A percentile compares a stretch with the other conserved stretches of the same genome.
phyloP scores from a whole-genome alignment of 257 asterid genomes.

The Capsicum chinense region DNA sequence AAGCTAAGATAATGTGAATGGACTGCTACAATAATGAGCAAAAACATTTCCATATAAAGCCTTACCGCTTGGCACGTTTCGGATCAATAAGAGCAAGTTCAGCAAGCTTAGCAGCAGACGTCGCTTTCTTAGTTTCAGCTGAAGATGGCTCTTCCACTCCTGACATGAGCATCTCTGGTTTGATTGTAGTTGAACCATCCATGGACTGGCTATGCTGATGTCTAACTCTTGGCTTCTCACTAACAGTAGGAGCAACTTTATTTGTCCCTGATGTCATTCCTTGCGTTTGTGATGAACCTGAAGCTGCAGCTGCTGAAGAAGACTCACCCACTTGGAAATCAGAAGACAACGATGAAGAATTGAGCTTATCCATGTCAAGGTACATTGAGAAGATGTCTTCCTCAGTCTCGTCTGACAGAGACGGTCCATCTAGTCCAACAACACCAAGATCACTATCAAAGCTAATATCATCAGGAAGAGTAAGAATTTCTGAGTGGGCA shows the following conservation, averaged over 20 bases:
- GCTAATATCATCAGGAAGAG: constrained; percentile 95
- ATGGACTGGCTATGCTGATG: constrained; percentile 98
- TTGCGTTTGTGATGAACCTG: constrained; percentile 50
- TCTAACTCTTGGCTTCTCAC: constrained; percentile 76
- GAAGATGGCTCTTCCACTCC: constrained; percentile 76
- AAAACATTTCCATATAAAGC: constrained; percentile 26
- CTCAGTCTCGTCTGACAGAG: constrained; percentile 83
- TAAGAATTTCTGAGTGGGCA: constrained; percentile 90
- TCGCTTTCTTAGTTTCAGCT: constrained; percentile 82
- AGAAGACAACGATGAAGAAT: constrained; percentile 75
- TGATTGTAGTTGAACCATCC: constrained; percentile 92
- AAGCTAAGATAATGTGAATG: constrained; percentile 3
- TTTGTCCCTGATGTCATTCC: constrained; percentile 44
- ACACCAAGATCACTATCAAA: constrained; percentile 93
- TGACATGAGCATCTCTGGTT: constrained; percentile 82
- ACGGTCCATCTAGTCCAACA: constrained; percentile 88
- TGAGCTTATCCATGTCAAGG: constrained; percentile 87
- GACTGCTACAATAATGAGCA: neutral
- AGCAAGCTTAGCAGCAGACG: constrained; percentile 95
- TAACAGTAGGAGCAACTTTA: constrained; percentile 39
- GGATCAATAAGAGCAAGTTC: constrained; percentile 97
- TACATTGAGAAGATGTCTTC: constrained; percentile 81
- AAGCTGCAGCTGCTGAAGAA: constrained; percentile 51
- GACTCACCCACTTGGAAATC: constrained; percentile 70
- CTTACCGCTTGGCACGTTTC: constrained; percentile 94